A percentile compares a stretch with the other conserved stretches of the same genome.
Evolutionary conservation across 106 monocot genomes (phyloP).

Genomic region (Narthecium ossifragum): DNA sequence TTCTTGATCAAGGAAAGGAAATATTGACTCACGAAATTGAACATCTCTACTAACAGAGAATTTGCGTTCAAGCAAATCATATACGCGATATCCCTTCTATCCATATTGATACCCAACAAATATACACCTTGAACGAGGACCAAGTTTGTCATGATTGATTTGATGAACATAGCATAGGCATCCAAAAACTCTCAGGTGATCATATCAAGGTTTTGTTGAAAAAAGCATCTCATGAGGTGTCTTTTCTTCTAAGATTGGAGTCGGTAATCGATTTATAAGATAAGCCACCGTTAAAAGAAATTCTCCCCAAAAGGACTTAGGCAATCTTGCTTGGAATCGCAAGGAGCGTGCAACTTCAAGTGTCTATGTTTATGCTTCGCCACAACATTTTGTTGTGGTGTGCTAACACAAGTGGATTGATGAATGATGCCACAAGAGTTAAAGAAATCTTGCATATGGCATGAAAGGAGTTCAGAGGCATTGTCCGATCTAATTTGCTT

Average conservation of each 20-base stretch:
- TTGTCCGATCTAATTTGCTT: neutral
- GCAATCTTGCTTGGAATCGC: neutral
- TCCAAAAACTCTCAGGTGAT: conserved; percentile 7
- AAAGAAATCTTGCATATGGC: neutral
- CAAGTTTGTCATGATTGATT: neutral
- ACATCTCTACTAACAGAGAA: conserved; percentile 7
- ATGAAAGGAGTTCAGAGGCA: neutral
- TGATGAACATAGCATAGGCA: conserved; percentile 6
- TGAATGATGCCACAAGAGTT: neutral
- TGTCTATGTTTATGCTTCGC: conserved; percentile 13
- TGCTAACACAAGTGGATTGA: conserved; percentile 6
- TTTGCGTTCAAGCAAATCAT: neutral
- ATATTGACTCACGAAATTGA: neutral
- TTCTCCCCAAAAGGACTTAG: conserved; percentile 5
- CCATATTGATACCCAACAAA: conserved; percentile 9
- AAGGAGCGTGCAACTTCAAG: conserved; percentile 8
- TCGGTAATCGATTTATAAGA: conserved; percentile 9
- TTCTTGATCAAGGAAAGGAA: neutral
- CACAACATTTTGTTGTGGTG: conserved; percentile 13
- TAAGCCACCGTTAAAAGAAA: neutral
- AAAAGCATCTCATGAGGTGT: conserved; percentile 1
- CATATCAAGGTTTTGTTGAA: neutral
- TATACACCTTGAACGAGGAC: neutral
- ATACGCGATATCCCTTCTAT: conserved; percentile 3
- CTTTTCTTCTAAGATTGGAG: neutral